phyloP scores from a whole-genome alignment of 1,139 yeast species.

The Nematodospora anomalae region DNA sequence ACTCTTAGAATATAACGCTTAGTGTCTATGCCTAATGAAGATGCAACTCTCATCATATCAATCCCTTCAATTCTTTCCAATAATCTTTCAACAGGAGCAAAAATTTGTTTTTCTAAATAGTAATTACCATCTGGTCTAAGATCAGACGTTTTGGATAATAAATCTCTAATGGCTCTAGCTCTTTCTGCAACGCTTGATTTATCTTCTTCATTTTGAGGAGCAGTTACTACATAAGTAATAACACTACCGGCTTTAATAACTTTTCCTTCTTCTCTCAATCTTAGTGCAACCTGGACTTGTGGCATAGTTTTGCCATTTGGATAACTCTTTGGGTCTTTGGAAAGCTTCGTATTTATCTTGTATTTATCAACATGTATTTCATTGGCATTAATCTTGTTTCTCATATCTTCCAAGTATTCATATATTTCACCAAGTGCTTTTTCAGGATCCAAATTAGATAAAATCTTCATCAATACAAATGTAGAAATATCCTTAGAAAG shows the following conservation, averaged over 20 bases:
- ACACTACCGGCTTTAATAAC: slow-evolving; percentile 88
- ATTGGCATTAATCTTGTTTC: slow-evolving; percentile 57
- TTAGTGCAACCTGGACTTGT: slow-evolving; percentile 87
- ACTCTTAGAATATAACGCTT: slow-evolving; percentile 57
- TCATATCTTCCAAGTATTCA: slow-evolving; percentile 64
- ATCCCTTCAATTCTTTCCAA: slow-evolving; percentile 85
- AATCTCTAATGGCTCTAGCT: slow-evolving; percentile 77
- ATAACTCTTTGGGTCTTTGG: slow-evolving; percentile 72
- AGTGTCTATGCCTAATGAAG: slow-evolving; percentile 74
- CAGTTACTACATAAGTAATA: slow-evolving; percentile 78
- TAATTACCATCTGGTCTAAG: slow-evolving; percentile 73
- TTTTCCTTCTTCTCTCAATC: slow-evolving; percentile 77
- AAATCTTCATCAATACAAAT: slow-evolving; percentile 67
- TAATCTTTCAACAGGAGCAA: slow-evolving; percentile 88
- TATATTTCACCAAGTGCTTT: slow-evolving; percentile 72
- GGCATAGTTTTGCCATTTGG: slow-evolving; percentile 87
- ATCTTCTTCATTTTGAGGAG: slow-evolving; percentile 34
- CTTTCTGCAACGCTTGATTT: slow-evolving; percentile 62
- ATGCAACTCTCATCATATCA: slow-evolving; percentile 77
- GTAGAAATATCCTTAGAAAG: slow-evolving; percentile 86
- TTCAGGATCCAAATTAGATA: slow-evolving; percentile 78
- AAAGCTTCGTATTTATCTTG: slow-evolving; percentile 70
- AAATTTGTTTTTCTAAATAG: slow-evolving; percentile 84
- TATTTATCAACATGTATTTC: slow-evolving; percentile 64
- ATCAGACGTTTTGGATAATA: slow-evolving; percentile 49